Evolutionary conservation across 306 rosid species (phyloP).

Genomic region (Neltuma alba): DNA sequence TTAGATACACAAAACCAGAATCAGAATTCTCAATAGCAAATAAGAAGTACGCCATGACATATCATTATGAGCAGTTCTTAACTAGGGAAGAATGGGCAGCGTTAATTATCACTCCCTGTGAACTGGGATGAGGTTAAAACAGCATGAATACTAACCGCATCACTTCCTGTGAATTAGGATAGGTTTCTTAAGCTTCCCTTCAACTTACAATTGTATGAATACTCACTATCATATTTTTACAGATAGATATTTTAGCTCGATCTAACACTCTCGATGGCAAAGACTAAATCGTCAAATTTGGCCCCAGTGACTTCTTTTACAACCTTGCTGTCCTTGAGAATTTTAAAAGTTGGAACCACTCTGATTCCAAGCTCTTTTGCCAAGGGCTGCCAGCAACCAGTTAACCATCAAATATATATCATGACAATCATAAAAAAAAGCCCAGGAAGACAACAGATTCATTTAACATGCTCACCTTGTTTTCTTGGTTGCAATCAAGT

Average conservation of each 20-base stretch:
- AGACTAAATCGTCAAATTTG: constrained; percentile 79
- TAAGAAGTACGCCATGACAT: background rate
- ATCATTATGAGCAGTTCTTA: constrained; percentile 26
- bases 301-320: constrained; percentile 95
- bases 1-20: background rate
- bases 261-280: constrained; percentile 75
- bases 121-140: constrained; percentile 30
- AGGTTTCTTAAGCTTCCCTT: constrained; percentile 29
- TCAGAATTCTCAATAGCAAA: background rate
- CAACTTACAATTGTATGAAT: constrained; percentile 35
- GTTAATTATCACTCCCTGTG: constrained; percentile 4
- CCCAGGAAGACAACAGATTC: background rate
- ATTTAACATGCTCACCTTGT: constrained; percentile 58
- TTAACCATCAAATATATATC: constrained; percentile 36
- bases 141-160: constrained; percentile 11
- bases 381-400: constrained; percentile 65
- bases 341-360: constrained; percentile 97
- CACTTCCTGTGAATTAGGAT: background rate
- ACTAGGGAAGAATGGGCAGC: constrained; percentile 18
- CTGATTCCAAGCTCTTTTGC: constrained; percentile 97
- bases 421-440: constrained; percentile 20
- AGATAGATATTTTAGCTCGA: constrained; percentile 47
- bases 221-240: constrained; percentile 42
- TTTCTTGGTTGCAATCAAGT: constrained; percentile 94
- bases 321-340: constrained; percentile 74